Evolutionary conservation across 345 rosid genomes (phyloP).

Genomic region (Gossypium arboreum): DNA sequence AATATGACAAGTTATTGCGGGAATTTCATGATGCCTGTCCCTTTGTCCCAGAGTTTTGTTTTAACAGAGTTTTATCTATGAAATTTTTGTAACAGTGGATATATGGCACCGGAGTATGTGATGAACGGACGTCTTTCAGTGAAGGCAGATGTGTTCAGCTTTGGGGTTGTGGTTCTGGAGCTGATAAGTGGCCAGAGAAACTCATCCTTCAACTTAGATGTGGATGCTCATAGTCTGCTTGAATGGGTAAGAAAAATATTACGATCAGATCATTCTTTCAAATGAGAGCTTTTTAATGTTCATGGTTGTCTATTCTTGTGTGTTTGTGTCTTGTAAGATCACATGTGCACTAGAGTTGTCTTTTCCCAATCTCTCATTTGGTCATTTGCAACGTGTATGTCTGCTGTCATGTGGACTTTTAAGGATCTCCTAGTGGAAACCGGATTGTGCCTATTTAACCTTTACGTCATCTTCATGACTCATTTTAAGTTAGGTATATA

Average conservation of each 20-base stretch:
- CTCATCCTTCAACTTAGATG: slow-evolving; percentile 43
- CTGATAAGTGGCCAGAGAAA: slow-evolving; percentile 78
- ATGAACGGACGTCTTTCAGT: slow-evolving; percentile 77
- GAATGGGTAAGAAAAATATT: slow-evolving; percentile 70
- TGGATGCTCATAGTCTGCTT: slow-evolving; percentile 58
- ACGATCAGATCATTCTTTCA: not conserved
- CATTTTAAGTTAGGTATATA: not conserved
- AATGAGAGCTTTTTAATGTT: too few species aligned
- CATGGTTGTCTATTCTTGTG: not conserved
- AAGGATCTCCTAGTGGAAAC: not conserved
- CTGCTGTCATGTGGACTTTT: not conserved
- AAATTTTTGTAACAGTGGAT: slow-evolving; percentile 49
- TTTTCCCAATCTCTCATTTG: too few species aligned
- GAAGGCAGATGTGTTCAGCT: slow-evolving; percentile 94
- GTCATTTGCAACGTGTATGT: not conserved
- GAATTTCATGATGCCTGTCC: not conserved
- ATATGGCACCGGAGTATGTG: slow-evolving; percentile 97
- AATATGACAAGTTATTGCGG: not conserved
- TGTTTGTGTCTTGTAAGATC: not conserved
- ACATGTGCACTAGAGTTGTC: not conserved
- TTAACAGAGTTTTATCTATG: not conserved
- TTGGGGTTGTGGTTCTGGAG: slow-evolving; percentile 90
- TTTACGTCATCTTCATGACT: not conserved
- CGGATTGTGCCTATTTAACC: not conserved
- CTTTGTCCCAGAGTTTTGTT: not conserved